Conservation (phyloP, 1,284 basidiomycete species). For the Fomitiporia mediterranea region DNA sequence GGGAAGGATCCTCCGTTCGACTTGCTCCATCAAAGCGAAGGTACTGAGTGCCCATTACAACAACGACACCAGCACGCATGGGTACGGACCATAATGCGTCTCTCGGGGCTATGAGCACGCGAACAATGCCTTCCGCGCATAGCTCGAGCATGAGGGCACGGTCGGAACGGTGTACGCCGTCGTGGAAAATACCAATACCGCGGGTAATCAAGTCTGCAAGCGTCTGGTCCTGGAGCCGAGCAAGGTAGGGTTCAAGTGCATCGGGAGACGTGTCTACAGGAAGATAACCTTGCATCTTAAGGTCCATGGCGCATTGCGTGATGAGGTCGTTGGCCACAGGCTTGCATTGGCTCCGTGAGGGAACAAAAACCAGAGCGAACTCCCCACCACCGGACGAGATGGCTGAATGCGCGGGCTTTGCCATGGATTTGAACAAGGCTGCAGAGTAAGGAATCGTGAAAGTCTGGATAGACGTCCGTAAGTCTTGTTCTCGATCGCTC, state of each 20-base stretch:
- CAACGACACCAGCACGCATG: constrained; percentile 73
- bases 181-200: constrained; percentile 87
- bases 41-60: constrained; percentile 94
- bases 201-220: constrained; percentile 79
- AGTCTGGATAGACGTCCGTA: constrained; percentile 66
- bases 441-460: constrained; percentile 88
- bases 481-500: constrained; percentile 76
- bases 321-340: constrained; percentile 80
- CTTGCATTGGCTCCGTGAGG: constrained; percentile 80
- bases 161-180: constrained; percentile 68
- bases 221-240: constrained; percentile 58
- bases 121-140: constrained; percentile 76
- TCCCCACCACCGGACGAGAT: constrained; percentile 45
- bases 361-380: constrained; percentile 83
- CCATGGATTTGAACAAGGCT: constrained; percentile 87
- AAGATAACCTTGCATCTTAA: constrained; percentile 72
- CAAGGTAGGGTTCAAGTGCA: constrained; percentile 56
- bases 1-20: constrained; percentile 31
- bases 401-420: constrained; percentile 81
- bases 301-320: constrained; percentile 80
- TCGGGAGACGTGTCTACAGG: constrained; percentile 49
- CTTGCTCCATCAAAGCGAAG: constrained; percentile 41
- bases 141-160: constrained; percentile 78
- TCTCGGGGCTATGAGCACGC: constrained; percentile 79
- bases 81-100: constrained; percentile 87